Evolutionary conservation across 768 basidiomycete genomes (phyloP).

Genomic region (Suillus plorans): DNA sequence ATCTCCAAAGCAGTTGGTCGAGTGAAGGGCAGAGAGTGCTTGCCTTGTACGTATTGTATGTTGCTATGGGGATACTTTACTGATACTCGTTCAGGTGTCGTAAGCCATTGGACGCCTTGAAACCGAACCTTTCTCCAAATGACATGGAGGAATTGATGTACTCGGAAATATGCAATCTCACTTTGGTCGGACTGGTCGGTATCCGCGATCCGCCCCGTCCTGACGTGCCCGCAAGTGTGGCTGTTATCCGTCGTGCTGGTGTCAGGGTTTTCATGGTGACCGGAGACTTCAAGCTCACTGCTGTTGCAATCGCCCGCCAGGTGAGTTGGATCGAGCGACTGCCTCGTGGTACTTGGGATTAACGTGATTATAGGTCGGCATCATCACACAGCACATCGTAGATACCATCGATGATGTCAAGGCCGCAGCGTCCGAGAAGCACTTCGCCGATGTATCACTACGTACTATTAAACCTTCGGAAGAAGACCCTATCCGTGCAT

Average conservation of each 20-base stretch:
- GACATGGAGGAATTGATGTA: slow-evolving; percentile 40
- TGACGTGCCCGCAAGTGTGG: slow-evolving; percentile 47
- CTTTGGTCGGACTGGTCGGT: slow-evolving; percentile 51
- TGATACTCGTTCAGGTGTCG: slow-evolving; percentile 21
- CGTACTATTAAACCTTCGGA: slow-evolving; percentile 34
- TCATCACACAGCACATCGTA: slow-evolving; percentile 38
- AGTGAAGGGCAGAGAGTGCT: slow-evolving; percentile 54
- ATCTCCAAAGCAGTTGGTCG: slow-evolving; percentile 43
- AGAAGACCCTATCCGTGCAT: slow-evolving; percentile 36
- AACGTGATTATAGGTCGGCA: slow-evolving; percentile 34
- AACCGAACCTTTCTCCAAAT: slow-evolving; percentile 25
- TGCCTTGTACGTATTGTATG: slow-evolving; percentile 31
- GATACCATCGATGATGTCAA: slow-evolving; percentile 35
- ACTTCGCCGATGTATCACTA: slow-evolving; percentile 15
- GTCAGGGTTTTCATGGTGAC: slow-evolving; percentile 58
- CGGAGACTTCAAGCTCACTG: slow-evolving; percentile 55
- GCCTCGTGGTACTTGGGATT: slow-evolving; percentile 4
- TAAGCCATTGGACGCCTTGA: slow-evolving; percentile 28
- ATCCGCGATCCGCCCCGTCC: slow-evolving; percentile 57
- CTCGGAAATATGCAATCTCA: slow-evolving; percentile 37
- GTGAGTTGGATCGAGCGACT: slow-evolving; percentile 28
- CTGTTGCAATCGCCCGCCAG: slow-evolving; percentile 47
- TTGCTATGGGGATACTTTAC: neutral
- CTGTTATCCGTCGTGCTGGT: slow-evolving; percentile 48
- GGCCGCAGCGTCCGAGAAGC: slow-evolving; percentile 15